phyloP scores from a whole-genome alignment of 768 basidiomycete genomes.

The Imleria badia region DNA sequence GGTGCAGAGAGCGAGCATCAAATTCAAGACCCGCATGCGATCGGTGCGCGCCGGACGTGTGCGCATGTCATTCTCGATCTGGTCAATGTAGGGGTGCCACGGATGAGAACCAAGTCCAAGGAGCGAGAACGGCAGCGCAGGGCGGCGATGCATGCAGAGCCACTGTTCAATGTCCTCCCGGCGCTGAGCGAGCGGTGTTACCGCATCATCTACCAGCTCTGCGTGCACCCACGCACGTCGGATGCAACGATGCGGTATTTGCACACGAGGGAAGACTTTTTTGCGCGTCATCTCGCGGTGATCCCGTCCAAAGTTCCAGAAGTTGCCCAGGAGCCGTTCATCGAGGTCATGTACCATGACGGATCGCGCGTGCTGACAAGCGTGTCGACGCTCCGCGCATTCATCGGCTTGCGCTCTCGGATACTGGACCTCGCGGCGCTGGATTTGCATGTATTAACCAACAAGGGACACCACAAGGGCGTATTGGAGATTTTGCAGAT shows the following conservation, averaged over 20 bases:
- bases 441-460: constrained; percentile 84
- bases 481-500: constrained; percentile 76
- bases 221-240: constrained; percentile 82
- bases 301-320: constrained; percentile 67
- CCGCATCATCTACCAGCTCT: constrained; percentile 79
- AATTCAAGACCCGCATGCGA: constrained; percentile 77
- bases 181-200: constrained; percentile 84
- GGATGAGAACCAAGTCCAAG: constrained; percentile 46
- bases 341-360: constrained; percentile 67
- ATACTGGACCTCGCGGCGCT: constrained; percentile 85
- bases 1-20: constrained; percentile 55
- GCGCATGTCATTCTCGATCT: constrained; percentile 81
- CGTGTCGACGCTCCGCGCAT: constrained; percentile 65
- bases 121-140: constrained; percentile 34
- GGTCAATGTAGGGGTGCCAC: constrained; percentile 69
- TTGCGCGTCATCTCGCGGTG: constrained; percentile 77
- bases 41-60: constrained; percentile 66
- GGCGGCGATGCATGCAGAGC: constrained; percentile 34
- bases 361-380: constrained; percentile 68
- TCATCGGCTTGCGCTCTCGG: constrained; percentile 80
- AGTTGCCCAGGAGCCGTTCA: constrained; percentile 45
- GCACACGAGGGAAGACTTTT: constrained; percentile 86
- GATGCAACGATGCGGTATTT: constrained; percentile 82
- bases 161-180: constrained; percentile 66
- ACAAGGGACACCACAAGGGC: constrained; percentile 71